Evolutionary conservation across 306 rosid genomes (phyloP).

Genomic region (Cicer yamashitae): DNA sequence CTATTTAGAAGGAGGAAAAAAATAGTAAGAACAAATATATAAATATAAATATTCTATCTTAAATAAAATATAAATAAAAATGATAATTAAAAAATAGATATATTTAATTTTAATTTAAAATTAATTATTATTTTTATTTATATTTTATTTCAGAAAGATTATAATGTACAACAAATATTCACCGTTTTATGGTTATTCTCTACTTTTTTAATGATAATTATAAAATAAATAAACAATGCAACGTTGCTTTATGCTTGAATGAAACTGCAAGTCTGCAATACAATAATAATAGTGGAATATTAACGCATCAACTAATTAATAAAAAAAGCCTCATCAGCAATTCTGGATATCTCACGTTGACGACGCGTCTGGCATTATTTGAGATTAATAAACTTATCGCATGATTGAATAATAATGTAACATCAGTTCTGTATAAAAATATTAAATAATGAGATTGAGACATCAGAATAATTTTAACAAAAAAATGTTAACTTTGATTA

Average conservation of each 20-base stretch:
- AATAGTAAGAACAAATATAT: no score
- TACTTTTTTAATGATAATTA: no score
- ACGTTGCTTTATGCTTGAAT: not conserved
- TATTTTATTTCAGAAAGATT: no score
- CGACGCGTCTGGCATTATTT: not conserved
- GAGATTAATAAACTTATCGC: not conserved
- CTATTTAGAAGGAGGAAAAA: no score
- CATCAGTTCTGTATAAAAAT: no score
- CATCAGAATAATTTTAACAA: not conserved
- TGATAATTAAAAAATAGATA: no score
- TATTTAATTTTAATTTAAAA: no score
- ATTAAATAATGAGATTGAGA: not conserved
- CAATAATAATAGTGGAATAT: not conserved
- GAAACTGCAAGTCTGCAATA: not conserved
- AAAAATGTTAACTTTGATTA: not conserved
- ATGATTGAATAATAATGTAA: not conserved
- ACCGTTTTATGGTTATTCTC: no score
- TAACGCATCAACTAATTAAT: not conserved
- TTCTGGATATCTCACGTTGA: constrained; percentile 1
- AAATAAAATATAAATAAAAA: no score
- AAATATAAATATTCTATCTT: no score
- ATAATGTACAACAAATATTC: no score
- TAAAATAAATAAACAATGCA: not conserved
- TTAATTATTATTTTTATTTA: no score
- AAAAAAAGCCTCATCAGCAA: constrained; percentile 1